Evolutionary conservation across 352 stramenopile genomes (phyloP).

Genomic region (Phytophthora multivora): DNA sequence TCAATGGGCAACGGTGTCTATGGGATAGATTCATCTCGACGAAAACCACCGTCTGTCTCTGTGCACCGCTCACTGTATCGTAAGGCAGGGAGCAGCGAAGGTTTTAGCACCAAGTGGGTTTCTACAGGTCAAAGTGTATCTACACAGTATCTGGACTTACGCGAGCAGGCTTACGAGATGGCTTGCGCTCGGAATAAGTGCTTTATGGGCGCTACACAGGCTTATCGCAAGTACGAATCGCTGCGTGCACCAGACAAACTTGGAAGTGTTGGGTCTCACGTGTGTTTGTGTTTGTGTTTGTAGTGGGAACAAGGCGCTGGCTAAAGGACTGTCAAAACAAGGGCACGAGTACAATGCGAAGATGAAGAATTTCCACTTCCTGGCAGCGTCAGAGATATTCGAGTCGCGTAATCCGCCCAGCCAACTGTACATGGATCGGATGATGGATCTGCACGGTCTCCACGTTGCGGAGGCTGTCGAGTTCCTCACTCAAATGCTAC

Average conservation of each 20-base stretch:
- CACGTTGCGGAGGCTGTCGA: slow-evolving; percentile 84
- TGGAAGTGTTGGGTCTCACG: slow-evolving; percentile 9
- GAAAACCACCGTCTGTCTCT: slow-evolving; percentile 22
- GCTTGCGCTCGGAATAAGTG: slow-evolving; percentile 86
- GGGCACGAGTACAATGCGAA: slow-evolving; percentile 83
- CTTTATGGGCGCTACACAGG: slow-evolving; percentile 86
- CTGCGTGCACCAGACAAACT: not conserved
- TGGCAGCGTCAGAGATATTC: slow-evolving; percentile 79
- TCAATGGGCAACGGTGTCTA: slow-evolving; percentile 12
- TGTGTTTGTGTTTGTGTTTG: slow-evolving; percentile 23
- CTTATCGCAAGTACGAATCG: slow-evolving; percentile 68
- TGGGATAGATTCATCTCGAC: slow-evolving; percentile 21
- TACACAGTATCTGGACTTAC: slow-evolving; percentile 76
- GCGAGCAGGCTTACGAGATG: slow-evolving; percentile 80
- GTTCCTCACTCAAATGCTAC: slow-evolving; percentile 76
- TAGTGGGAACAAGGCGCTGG: slow-evolving; percentile 77
- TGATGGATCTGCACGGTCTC: slow-evolving; percentile 86
- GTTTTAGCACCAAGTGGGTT: slow-evolving; percentile 60
- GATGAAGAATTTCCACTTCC: slow-evolving; percentile 86
- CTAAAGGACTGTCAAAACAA: slow-evolving; percentile 73
- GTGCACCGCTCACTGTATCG: slow-evolving; percentile 57
- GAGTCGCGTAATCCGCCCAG: slow-evolving; percentile 74
- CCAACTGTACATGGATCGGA: slow-evolving; percentile 74
- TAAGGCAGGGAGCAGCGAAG: slow-evolving; percentile 47
- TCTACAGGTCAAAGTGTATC: slow-evolving; percentile 60